Evolutionary conservation across 108 stramenopile genomes (phyloP), one percentile per base, ranked within the genome.

Genomic region (Cyclotella cryptica): DNA sequence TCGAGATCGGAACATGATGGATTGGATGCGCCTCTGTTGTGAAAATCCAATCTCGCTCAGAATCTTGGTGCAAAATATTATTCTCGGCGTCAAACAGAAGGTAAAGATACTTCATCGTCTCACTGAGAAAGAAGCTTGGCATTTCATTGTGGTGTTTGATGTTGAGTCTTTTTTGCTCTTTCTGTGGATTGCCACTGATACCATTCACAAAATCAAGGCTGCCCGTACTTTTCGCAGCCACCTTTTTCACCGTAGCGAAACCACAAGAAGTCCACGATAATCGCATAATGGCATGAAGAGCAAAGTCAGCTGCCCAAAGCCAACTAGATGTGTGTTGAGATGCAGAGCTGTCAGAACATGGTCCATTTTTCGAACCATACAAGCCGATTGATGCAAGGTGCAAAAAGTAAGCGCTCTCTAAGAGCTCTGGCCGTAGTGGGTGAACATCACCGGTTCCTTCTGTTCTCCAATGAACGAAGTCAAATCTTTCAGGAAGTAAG

Each of bases 1-100:
- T 60, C 11, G 28, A 10, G 10, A 51, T 51, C 35, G 81, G 74
- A 29, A 64, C 87, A 62, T 83, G 58, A 63, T 94, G 90, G 72
- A 98, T 84, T 7, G 97, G 96, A 74, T 99, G 98, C 10, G 98
- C 98, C 86, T 99, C 98, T 6, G 98, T 99, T 43, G 96, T 97
- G 68, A 99, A 97, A 17, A 98, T 85, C 88, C 91, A 96, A 14
- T 91, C 87, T 13, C 88, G 79, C 35, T 88, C 84, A 40, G 71
- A 49, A 57, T 92, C 90, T 22, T 66, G 72, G 70, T 96, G 90
- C 52, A 96, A 60, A 40, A 90, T 70, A 64, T 93, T 93, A 29
- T 94, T 86, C 14, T 88, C 84, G n/a, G 92, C 88, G 44, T 93
- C 90, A 77, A 98, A 98, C 19, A 93, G 85, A 24, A 99, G 79